A percentile compares a stretch with the other conserved stretches of the same genome.
Conservation (phyloP, 805 yeast genomes). For the Ogataea sp. region DNA sequence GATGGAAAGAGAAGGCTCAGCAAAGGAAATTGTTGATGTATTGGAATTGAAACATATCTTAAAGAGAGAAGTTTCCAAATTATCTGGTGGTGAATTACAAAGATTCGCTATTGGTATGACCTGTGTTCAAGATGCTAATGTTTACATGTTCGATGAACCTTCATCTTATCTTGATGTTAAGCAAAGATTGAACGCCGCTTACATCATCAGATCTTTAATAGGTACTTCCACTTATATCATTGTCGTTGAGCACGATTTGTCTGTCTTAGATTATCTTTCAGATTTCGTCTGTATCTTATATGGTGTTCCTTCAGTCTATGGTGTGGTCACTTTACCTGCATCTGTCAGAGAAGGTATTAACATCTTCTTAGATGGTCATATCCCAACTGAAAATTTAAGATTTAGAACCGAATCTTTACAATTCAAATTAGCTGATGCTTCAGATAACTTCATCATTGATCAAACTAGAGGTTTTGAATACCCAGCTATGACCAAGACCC, state of each 20-base stretch:
- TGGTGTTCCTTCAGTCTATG: slow-evolving; percentile 98
- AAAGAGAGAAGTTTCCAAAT: slow-evolving; percentile 79
- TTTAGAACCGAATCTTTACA: slow-evolving; percentile 95
- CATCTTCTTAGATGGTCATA: slow-evolving; percentile 96
- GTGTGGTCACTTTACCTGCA: slow-evolving; percentile 95
- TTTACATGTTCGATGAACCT: slow-evolving; percentile 99
- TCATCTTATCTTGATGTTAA: slow-evolving; percentile 97
- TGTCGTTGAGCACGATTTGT: slow-evolving; percentile 97
- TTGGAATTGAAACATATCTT: slow-evolving; percentile 72
- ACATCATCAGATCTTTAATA: slow-evolving; percentile 80
- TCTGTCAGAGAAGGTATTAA: slow-evolving; percentile 99
- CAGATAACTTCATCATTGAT: slow-evolving; percentile 67
- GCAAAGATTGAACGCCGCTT: slow-evolving; percentile 97
- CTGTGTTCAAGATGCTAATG: slow-evolving; percentile 89
- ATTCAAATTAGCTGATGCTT: slow-evolving; percentile 86
- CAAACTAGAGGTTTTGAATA: slow-evolving; percentile 71
- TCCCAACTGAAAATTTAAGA: slow-evolving; percentile 93
- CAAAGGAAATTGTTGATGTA: slow-evolving; percentile 54
- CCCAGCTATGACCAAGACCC: slow-evolving; percentile 80
- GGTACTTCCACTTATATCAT: slow-evolving; percentile 76
- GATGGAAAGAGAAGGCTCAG: slow-evolving; percentile 62
- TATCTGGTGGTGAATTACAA: slow-evolving; percentile 98
- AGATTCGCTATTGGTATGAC: slow-evolving; percentile 98
- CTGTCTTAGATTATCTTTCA: slow-evolving; percentile 93
- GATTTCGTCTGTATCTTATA: slow-evolving; percentile 95